Base-by-base conservation (phyloP, 2,329 filamentous ascomycete species). In the Ceratocystis alfenasii region DNA sequence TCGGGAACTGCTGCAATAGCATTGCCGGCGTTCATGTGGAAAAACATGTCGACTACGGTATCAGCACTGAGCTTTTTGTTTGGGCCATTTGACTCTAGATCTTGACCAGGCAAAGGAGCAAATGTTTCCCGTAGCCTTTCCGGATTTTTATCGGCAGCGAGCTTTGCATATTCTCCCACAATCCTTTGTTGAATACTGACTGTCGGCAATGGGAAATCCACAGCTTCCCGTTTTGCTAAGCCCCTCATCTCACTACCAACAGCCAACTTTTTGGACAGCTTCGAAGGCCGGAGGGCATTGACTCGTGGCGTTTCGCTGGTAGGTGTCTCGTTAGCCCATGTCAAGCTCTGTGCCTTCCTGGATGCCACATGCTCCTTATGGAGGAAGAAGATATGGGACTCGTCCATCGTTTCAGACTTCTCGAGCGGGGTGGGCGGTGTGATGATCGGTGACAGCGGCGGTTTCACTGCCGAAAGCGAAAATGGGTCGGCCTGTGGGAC, bases 1-100 rank as follows among this genome's bases (percentile, higher is more conserved):
- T 76, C 71, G 36, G 76, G 70, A 25, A 74, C 66, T 6, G 76
- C 74, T 25, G 76, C 75, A 22, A 76, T 70, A 3, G 81, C 80
- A 41, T 78, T 73, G 4, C 66, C 62, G 10, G 44, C 33, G n/a
- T 67, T 57, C 57, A 67, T 67, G 41, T 28, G 45, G 30, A 67
- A 57, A 28, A 67, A 67, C 48, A 64, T 67, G 2, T 17, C 50
- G 30, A 67, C 50, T 22, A 67, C 50, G 20, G 64, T 45, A 22
- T 57, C 63, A 10, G 44, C 41, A 15, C 6, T 36, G 2, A 50
- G 65, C 3, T 10, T 22, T 57, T 46, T 33, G 22, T 20, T 28
- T 5, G 59, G 25, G 53, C 7, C 36, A 62, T 15, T 20, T 22
- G 64, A n/a, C 28, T 12, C 41, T 36, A 20, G 36, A 46, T 66